Conservation (phyloP, 2,329 filamentous ascomycete genomes). For the Pseudogymnoascus sp. region DNA sequence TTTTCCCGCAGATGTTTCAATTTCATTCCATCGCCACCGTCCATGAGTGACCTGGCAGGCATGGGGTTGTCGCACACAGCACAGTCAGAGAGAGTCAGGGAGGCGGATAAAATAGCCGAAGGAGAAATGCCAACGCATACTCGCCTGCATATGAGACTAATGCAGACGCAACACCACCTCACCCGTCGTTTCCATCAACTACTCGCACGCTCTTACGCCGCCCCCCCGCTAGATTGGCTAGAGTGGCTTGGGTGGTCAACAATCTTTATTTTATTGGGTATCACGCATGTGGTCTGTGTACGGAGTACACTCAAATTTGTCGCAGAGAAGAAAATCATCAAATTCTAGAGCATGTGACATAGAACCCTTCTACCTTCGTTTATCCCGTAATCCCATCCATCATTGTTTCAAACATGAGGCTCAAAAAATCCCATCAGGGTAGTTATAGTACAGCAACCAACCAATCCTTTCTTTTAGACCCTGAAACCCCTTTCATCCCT, state of each 20-base stretch:
- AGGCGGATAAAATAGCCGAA: constrained; percentile 6
- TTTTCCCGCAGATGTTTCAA: neutral
- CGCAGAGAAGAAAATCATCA: constrained; percentile 3
- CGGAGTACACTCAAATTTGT: neutral
- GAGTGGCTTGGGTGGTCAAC: neutral
- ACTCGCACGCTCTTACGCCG: constrained; percentile 1
- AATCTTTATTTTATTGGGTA: neutral
- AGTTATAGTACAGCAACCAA: neutral
- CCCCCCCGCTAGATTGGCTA: neutral
- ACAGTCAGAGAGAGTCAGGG: neutral
- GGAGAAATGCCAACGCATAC: constrained; percentile 7
- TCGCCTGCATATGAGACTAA: constrained; percentile 9
- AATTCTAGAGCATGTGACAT: constrained; percentile 7
- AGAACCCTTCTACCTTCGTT: neutral
- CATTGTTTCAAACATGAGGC: constrained; percentile 2
- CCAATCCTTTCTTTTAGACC: neutral
- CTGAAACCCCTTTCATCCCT: neutral
- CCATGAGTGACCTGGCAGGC: neutral
- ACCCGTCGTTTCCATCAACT: constrained; percentile 6
- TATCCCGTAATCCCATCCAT: neutral
- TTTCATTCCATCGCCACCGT: neutral
- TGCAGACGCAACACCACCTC: constrained; percentile 9
- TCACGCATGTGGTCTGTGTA: neutral
- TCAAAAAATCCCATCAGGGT: neutral
- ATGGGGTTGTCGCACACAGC: neutral